These are phyloP conservation scores for Dichomitus squalens DNA, from an alignment of 1,284 basidiomycete species.

Conservation along the genomic window DNA sequence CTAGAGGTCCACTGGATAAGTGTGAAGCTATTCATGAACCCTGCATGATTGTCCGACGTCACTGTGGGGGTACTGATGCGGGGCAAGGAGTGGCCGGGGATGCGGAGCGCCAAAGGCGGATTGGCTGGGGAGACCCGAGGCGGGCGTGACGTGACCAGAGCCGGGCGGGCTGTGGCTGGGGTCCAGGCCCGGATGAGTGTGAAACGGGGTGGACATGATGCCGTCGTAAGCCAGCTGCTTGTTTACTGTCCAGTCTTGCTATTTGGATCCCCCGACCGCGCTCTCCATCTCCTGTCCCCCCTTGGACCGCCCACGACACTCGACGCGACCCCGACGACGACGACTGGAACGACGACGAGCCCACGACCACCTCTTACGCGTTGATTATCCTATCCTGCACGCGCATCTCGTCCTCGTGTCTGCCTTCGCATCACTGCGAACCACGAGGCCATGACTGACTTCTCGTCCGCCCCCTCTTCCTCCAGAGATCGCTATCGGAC, in stretches of 20 bases:
- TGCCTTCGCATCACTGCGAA: conserved; percentile 30
- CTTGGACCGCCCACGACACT: conserved; percentile 15
- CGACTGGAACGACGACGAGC: conserved; percentile 10
- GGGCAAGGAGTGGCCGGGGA: not conserved
- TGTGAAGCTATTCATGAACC: too few relatives aligned
- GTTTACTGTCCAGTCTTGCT: too few relatives aligned
- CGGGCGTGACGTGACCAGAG: not conserved
- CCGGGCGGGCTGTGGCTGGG: not conserved
- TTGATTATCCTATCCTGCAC: conserved; percentile 12
- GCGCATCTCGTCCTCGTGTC: conserved; percentile 29
- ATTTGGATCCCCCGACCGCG: conserved; percentile 13
- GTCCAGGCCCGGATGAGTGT: conserved; percentile 8
- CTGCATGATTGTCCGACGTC: too few relatives aligned
- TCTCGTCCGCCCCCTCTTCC: conserved; percentile 24
- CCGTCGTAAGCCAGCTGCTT: too few relatives aligned
- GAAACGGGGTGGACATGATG: conserved; percentile 16
- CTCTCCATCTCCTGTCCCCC: not conserved
- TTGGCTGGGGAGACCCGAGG: not conserved
- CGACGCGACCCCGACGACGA: conserved; percentile 14
- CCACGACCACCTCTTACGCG: conserved; percentile 22
- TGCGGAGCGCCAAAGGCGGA: not conserved
- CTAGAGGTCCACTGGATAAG: too few relatives aligned
- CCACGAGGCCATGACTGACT: conserved; percentile 31
- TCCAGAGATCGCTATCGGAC: conserved; percentile 22
- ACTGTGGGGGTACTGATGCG: conserved; percentile 3